These are phyloP conservation scores for Chenopodium formosanum DNA, from an alignment of 148 eudicot genomes.

Conservation along the genomic window DNA sequence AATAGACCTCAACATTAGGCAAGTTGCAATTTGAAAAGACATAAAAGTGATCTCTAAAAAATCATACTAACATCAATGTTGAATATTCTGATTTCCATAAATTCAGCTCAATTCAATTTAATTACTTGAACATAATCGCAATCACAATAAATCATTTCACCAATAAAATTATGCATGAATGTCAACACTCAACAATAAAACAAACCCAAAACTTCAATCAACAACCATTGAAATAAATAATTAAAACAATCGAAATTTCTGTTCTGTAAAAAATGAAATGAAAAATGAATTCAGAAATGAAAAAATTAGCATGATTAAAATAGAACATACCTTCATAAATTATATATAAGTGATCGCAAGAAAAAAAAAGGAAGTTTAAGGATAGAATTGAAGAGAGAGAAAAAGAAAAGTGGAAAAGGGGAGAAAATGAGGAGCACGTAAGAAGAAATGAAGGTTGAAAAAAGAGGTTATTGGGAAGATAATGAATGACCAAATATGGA, in stretches of 20 bases:
- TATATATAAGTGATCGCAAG: neutral
- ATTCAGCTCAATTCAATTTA: neutral
- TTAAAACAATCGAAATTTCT: neutral
- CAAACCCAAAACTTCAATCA: neutral
- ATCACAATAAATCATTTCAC: neutral
- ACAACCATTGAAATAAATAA: too few species aligned
- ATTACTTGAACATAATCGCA: neutral
- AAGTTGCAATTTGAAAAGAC: neutral
- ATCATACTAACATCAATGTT: neutral
- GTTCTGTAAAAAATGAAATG: too few species aligned
- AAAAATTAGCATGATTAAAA: neutral
- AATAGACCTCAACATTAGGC: neutral
- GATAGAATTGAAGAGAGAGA: neutral
- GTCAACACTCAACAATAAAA: neutral
- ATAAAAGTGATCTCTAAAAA: neutral
- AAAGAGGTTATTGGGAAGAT: neutral
- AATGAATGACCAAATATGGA: neutral
- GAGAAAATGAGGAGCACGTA: constrained; percentile 1
- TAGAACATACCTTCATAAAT: neutral
- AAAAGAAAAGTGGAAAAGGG: neutral
- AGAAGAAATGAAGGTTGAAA: neutral
- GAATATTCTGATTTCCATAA: neutral
- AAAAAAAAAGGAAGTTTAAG: neutral
- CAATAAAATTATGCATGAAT: neutral
- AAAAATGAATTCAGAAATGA: neutral